Evolutionary conservation across 805 yeast species (phyloP), one percentile per base, ranked within the genome.

Genomic region (Barnettozyma pratensis): DNA sequence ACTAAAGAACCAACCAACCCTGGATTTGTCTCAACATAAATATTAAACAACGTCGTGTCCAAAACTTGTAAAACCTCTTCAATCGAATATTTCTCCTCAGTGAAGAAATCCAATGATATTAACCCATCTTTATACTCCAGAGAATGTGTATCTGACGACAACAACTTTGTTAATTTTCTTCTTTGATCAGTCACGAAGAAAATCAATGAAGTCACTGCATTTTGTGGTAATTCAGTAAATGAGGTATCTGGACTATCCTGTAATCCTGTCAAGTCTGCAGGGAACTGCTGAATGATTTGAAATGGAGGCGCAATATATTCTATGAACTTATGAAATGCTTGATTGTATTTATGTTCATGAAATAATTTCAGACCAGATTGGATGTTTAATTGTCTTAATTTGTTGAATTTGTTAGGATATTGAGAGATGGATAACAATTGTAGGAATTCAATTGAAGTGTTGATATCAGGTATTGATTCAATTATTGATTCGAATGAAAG

Each of bases 1-100:
- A 92, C 72, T 25, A 92, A 76, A 0, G 98, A 94, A 0, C 92
- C 96, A 11, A 92, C 76, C 62, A 92, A 72, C 52, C 84, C 76
- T 0, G 87, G 86, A 47, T 80, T 79, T 31, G 79, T 78, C n/a
- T 80, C 61, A 49, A 81, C 70, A 61, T 94, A 92, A 51, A 94
- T 79, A 45, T 79, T 72, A 58, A 92, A 88, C 19, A 94, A 70
- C 1, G 88, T 74, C 0, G 96, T 85, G 60, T 92, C 99, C 2
- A 94, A 77, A 1, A 76, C 50, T 5, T 58, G 59, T 5, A 72
- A 61, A 41, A 79, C 66, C 9, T 71, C 63, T 0, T 77, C 75
- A 7, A 68, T 59, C 2, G 63, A 39, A 19, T 52, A 46, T 8
- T 42, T 26, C 6, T 46, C 42, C 1, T 56, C 56, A 0, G 56